phyloP scores from a whole-genome alignment of 495 filamentous ascomycete species.

The Thozetella sp. region DNA sequence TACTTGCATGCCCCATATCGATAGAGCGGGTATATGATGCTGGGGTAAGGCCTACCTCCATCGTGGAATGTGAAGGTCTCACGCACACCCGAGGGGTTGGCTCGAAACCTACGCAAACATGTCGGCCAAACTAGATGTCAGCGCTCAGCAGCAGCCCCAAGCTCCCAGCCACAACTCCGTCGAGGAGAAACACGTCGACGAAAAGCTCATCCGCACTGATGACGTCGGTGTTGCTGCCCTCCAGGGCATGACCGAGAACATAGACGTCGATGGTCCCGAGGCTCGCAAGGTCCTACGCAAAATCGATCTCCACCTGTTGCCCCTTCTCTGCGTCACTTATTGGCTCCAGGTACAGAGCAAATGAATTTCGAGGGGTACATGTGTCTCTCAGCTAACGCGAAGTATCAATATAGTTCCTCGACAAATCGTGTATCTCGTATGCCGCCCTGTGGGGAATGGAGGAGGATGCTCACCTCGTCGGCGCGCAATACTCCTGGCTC shows the following conservation, averaged over 20 bases:
- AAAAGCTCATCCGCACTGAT: neutral
- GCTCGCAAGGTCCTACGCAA: conserved; percentile 51
- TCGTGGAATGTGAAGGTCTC: too few relatives aligned
- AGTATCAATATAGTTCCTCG: conserved; percentile 46
- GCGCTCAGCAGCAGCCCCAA: neutral
- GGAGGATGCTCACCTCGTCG: conserved; percentile 47
- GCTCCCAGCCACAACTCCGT: neutral
- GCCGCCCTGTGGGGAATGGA: conserved; percentile 58
- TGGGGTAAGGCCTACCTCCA: too few relatives aligned
- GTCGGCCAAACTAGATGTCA: neutral
- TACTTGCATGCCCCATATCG: neutral
- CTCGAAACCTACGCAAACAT: neutral
- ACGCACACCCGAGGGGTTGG: too few relatives aligned
- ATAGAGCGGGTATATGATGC: neutral
- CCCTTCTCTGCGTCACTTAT: conserved; percentile 58
- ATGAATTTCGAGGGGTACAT: neutral
- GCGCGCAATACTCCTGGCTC: conserved; percentile 61
- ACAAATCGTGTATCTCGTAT: conserved; percentile 62
- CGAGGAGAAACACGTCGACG: neutral
- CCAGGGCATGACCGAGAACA: neutral
- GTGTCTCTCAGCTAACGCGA: neutral
- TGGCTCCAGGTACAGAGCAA: neutral
- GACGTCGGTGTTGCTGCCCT: neutral
- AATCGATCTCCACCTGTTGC: conserved; percentile 56
- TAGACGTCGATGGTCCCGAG: conserved; percentile 39